Base-by-base conservation (phyloP, 768 basidiomycete genomes). In the Gloeopeniophorella convolvens region DNA sequence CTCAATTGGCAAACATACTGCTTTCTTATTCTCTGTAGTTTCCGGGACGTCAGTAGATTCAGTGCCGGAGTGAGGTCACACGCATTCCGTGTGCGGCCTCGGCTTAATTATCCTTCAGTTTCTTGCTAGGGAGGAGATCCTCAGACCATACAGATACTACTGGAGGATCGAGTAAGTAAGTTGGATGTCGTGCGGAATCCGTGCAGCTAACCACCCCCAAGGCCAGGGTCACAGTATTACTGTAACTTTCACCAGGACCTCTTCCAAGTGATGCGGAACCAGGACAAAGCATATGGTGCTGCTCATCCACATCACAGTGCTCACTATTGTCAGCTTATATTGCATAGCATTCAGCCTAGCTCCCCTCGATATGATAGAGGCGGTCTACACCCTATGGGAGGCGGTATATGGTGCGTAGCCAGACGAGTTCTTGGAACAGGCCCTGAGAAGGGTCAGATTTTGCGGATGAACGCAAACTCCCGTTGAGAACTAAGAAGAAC, bases 11-110 rank as follows among this genome's bases (percentile, higher is more conserved):
- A 24, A 5, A 24, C 16, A n/a, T n/a, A 12, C 12, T 6, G 16
- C 15, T 41, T 16, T 27, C 26, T 12, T n/a, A 41, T n/a, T 23
- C 45, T 21, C 45, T 40, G 28, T 55, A 83, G 78, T 15, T 93
- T 94, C 61, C 80, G 91, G 33, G 91, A 93, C 59, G 92, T 94
- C 93, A 94, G 91, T 67, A 79, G 93, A 11, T 96, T 83, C 68
- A 89, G 91, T 68, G 90, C 88, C 39, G 90, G 89, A 26, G 88
- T 89, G 65, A 58, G 80, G 33, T n/a, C 8, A 11, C 8, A n/a
- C 26, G n/a, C 18, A 18, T 10, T 24, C 26, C 13, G 8, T 16
- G 20, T 42, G 18, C n/a, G 20, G 30, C 34, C 31, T 8, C 15
- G 39, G 36, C n/a, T 37, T n/a, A 37, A 23, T n/a, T 11, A 3